Conservation (phyloP, 768 basidiomycete species). For the Fistulinella prunicolor region DNA sequence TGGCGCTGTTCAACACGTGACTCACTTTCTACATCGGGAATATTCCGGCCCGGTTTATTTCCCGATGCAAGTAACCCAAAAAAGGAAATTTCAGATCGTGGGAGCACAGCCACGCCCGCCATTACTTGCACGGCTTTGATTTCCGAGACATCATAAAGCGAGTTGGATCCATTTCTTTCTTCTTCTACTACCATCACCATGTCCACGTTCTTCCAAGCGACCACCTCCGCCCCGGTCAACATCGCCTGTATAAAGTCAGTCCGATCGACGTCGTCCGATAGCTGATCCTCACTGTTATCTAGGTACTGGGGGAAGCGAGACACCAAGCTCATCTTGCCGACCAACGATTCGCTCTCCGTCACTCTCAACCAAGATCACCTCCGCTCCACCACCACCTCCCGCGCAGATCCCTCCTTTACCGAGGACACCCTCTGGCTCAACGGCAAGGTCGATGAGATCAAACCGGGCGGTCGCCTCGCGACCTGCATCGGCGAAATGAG, state of each 20-base stretch:
- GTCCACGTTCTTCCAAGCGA: constrained; percentile 70
- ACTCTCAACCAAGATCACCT: constrained; percentile 97
- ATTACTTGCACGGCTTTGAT: constrained; percentile 4
- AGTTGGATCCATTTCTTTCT: neutral
- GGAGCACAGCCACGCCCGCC: constrained; percentile 20
- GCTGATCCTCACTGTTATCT: constrained; percentile 9
- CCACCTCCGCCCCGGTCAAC: constrained; percentile 91
- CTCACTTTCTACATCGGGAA: constrained; percentile 13
- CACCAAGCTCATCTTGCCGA: constrained; percentile 91
- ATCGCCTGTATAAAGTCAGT: constrained; percentile 96
- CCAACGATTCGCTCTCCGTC: constrained; percentile 97
- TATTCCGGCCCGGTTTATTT: constrained; percentile 6
- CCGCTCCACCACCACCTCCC: constrained; percentile 88
- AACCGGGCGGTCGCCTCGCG: constrained; percentile 68
- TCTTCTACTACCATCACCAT: constrained; percentile 35
- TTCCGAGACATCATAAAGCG: constrained; percentile 14
- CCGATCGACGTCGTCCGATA: neutral
- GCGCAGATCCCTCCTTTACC: constrained; percentile 71
- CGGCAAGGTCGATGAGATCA: constrained; percentile 88
- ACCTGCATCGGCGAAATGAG: constrained; percentile 90
- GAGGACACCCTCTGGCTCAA: constrained; percentile 92
- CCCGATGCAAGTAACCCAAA: too few species aligned
- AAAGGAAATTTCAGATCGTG: constrained; percentile 12
- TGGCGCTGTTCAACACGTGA: constrained; percentile 19
- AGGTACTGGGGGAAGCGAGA: constrained; percentile 99